Evolutionary conservation across 306 rosid genomes (phyloP).

Genomic region (Echinosophora koreensis): DNA sequence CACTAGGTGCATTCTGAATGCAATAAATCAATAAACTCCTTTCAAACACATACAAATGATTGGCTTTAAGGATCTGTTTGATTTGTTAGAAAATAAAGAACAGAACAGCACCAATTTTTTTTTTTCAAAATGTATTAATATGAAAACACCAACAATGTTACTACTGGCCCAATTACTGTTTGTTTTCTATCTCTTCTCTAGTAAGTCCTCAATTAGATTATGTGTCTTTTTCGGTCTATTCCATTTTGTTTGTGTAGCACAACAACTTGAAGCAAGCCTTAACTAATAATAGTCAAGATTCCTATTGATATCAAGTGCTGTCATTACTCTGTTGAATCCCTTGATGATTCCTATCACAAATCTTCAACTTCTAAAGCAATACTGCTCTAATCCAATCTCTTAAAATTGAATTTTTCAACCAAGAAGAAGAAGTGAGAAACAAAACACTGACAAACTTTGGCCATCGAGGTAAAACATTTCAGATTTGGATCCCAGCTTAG

Average conservation of each 20-base stretch:
- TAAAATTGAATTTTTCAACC: neutral
- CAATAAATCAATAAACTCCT: too few species aligned
- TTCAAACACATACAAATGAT: too few species aligned
- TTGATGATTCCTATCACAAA: neutral
- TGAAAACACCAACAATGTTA: too few species aligned
- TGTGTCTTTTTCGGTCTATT: constrained; percentile 21
- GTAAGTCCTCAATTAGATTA: neutral
- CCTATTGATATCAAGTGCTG: neutral
- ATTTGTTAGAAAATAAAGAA: too few species aligned
- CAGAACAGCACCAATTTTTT: too few species aligned
- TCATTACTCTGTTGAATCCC: constrained; percentile 9
- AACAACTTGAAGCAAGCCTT: constrained; percentile 12
- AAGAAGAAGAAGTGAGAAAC: neutral
- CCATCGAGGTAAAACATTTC: constrained; percentile 76
- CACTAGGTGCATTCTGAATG: neutral
- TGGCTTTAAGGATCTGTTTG: too few species aligned
- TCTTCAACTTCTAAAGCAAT: neutral
- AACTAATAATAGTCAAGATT: constrained; percentile 12
- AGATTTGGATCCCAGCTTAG: constrained; percentile 81
- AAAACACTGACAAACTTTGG: constrained; percentile 62
- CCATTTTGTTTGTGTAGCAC: neutral
- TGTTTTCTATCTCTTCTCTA: neutral
- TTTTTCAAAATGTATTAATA: too few species aligned
- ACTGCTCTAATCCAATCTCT: neutral
- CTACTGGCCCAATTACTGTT: too few species aligned